Evolutionary conservation across 169 alveolate genomes (phyloP).

Genomic region (Pseudocohnilembus persalinus): DNA sequence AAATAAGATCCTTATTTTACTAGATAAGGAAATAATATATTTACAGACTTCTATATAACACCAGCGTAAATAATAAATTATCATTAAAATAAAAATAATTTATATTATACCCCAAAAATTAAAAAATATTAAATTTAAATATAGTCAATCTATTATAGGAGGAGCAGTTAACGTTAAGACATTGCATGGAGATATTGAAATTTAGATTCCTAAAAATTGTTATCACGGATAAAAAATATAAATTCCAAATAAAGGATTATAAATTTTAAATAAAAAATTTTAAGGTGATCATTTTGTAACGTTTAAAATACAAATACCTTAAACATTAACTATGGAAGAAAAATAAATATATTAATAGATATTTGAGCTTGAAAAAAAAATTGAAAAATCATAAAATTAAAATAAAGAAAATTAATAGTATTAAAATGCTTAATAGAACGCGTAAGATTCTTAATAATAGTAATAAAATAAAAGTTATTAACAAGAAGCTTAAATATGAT

Average conservation of each 20-base stretch:
- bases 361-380: slow-evolving; percentile 10
- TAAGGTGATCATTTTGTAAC: slow-evolving; percentile 16
- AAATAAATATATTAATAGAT: slow-evolving; percentile 9
- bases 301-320: slow-evolving; percentile 4
- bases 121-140: background rate
- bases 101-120: slow-evolving; percentile 3
- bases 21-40: slow-evolving; percentile 16
- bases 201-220: background rate
- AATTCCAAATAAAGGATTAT: slow-evolving; percentile 1
- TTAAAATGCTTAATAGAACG: no score
- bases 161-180: background rate
- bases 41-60: slow-evolving; percentile 11
- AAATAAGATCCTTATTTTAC: slow-evolving; percentile 10
- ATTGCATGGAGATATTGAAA: background rate
- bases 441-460: background rate
- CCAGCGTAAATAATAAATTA: slow-evolving; percentile 1
- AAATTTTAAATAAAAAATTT: background rate
- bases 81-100: background rate
- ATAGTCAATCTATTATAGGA: background rate
- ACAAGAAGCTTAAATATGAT: background rate
- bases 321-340: background rate
- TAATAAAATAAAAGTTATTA: background rate
- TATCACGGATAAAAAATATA: background rate
- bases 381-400: no score
- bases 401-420: no score